Evolutionary conservation across 176 grass and related monocot genomes (phyloP), one percentile per base, ranked within the genome.

Genomic region (Puya raimondii): DNA sequence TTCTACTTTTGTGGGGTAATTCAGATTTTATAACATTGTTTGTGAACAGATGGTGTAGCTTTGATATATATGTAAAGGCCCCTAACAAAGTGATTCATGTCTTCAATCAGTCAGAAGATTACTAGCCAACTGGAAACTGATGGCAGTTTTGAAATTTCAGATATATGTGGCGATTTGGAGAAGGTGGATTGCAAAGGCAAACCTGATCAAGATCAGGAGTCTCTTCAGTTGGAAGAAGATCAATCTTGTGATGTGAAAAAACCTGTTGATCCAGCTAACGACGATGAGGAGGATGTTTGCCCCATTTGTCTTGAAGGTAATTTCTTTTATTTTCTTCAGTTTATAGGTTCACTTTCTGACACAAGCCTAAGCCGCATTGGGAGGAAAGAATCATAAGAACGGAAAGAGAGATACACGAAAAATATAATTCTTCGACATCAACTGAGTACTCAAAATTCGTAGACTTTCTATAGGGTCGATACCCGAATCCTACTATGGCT

Each of bases 251-350:
- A 82, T 17, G 66, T 61, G 29, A 49, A 23, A 57, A 88, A 82
- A 76, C 59, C 68, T 54, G 25, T 53, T 47, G 49, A 52, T 17
- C 70, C 72, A 80, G 76, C 78, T 14, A 80, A 69, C 47, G 10
- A 59, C 70, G 94, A 90, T 16, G 94, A 90, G 57, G 94, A 97
- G 77, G 94, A 97, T 81, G 89, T 87, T 83, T 97, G 89, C 23
- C 89, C 94, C 25, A 97, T 90, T 76, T 97, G 94, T 81, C 94
- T 97, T 64, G 94, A 93, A 97, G 94, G 94, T 93, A 72, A 33
- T 59, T 7, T 80, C 75, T 76, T 86, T 51, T 67, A 64, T 68
- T 23, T 74, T 42, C 68, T 59, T 73, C 15, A 54, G 21, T 76
- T 22, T 48, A 73, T 20, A 47, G 21, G 50, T 23, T 9, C 12